A percentile compares a stretch with the other conserved stretches of the same genome.
These are phyloP conservation scores for Magnolia sinica DNA, from an alignment of 164 flowering plant species.

Conservation along the genomic window DNA sequence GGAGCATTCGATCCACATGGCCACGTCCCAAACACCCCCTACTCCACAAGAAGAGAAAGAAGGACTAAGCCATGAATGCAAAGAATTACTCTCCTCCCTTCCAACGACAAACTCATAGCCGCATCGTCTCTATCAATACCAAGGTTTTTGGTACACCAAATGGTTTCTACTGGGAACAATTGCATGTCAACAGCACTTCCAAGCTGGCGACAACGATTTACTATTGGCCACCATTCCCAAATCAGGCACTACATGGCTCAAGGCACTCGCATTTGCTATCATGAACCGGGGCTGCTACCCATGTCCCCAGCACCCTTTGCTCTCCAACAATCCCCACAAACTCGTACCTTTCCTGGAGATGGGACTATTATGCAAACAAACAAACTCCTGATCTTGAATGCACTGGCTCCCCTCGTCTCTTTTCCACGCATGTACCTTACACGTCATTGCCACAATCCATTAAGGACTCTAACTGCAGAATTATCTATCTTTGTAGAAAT, in stretches of 20 bases:
- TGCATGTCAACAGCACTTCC: constrained; percentile 32
- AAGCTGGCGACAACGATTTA: constrained; percentile 37
- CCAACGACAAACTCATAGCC: neutral
- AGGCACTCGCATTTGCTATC: constrained; percentile 31
- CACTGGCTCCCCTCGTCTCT: constrained; percentile 22
- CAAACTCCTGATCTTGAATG: neutral
- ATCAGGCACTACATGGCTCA: constrained; percentile 54
- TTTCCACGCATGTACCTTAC: constrained; percentile 33
- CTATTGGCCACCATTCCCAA: constrained; percentile 39
- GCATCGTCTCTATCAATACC: neutral
- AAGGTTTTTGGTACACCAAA: constrained; percentile 45
- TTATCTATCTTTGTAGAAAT: constrained; percentile 37
- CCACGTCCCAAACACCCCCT: no score
- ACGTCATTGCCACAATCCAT: constrained; percentile 28
- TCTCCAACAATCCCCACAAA: constrained; percentile 32
- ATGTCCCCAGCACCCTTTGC: constrained; percentile 20
- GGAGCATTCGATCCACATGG: no score
- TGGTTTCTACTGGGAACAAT: constrained; percentile 27
- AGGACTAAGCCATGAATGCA: neutral
- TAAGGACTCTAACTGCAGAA: constrained; percentile 19
- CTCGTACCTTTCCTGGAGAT: constrained; percentile 42
- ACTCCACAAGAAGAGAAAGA: neutral
- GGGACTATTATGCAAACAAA: constrained; percentile 13
- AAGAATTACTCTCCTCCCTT: neutral
- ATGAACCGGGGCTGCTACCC: constrained; percentile 16